Evolutionary conservation across 305 asterid genomes (phyloP).

Genomic region (Petunia hybrid): DNA sequence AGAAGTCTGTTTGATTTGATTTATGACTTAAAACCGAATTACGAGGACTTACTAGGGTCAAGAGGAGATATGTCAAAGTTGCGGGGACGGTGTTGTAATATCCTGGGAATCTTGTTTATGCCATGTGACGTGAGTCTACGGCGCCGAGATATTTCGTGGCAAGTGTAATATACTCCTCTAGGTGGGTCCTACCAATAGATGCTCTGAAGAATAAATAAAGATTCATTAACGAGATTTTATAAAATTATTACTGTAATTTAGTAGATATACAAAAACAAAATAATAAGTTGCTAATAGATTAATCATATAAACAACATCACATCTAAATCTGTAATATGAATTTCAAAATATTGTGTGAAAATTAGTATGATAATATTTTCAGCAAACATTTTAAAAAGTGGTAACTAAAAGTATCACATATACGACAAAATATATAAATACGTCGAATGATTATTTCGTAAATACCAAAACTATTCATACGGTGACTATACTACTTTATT

Average conservation of each 20-base stretch:
- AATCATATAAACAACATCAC: no score
- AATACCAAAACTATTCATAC: background rate
- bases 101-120: background rate
- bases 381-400: no score
- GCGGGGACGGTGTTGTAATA: background rate
- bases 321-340: no score
- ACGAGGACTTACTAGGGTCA: background rate
- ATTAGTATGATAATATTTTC: no score
- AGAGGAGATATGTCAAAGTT: background rate
- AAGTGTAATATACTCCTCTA: background rate
- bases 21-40: background rate
- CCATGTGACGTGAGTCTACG: constrained; percentile 21
- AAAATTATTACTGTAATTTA: background rate
- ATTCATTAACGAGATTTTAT: background rate
- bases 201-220: background rate
- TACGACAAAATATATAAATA: no score
- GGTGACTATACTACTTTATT: background rate
- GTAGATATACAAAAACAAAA: no score
- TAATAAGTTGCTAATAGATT: no score
- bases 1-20: background rate
- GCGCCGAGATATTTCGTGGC: background rate
- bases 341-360: no score
- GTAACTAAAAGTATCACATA: background rate
- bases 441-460: background rate
- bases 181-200: background rate